Evolutionary conservation across 2,329 filamentous ascomycete genomes (phyloP), one percentile per base, ranked within the genome.

Genomic region (Epichloe bromicola): DNA sequence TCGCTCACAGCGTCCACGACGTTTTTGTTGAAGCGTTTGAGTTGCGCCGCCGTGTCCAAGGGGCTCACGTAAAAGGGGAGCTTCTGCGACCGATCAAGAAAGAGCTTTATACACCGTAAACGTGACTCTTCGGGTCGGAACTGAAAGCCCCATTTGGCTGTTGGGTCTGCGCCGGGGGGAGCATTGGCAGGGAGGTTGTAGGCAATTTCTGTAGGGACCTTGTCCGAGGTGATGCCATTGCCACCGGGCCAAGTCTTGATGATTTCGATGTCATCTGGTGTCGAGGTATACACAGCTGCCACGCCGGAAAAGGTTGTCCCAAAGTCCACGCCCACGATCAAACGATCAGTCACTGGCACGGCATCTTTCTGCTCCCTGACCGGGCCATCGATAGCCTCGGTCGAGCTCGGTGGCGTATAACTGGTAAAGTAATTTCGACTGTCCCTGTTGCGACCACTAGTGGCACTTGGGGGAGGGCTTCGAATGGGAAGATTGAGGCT

Each of bases 191-290:
- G 49, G 34, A 70, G 65, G 53, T 76, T 73, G 58, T 81, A 81
- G 56, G 85, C 83, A 50, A 90, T 83, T 65, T 90, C 86, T 14
- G 85, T 88, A 1, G 86, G 86, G 2, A 90, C 86, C 71, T 91
- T 91, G 71, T 91, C 86, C 37, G 85, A 88, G n/a, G 86, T 89
- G 67, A 90, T 88, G 59, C 85, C 85, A 61, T 90, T 89, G 30
- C 85, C 85, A 26, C 86, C 86, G 0, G 86, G 86, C 86, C 86
- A 91, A 14, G 79, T 84, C 70, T 88, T 89, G 70, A 90, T 88
- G 60, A 89, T 87, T 63, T 89, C 85, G 52, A 90, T 74, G 64
- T 89, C 86, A 64, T 90, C 85, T 12, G 86, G 85, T 1, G 81
- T 86, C 4, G 80, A 83, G 14, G 82, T 85, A 59, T 88, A 87